Base-by-base conservation (phyloP, 495 filamentous ascomycete species). In the Penicillium macrosclerotiorum region DNA sequence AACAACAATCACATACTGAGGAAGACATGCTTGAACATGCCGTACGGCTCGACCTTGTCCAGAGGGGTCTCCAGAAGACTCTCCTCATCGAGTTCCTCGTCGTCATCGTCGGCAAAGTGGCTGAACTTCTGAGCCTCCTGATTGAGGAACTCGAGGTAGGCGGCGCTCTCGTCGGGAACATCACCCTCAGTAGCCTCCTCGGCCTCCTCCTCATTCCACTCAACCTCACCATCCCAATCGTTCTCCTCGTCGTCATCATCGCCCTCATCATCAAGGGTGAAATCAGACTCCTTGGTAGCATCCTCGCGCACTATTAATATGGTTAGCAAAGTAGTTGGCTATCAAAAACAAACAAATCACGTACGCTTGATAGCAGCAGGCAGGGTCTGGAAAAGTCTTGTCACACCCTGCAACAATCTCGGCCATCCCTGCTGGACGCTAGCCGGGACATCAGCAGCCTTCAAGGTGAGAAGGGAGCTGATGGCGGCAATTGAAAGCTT, bases 341-440 rank as follows among this genome's bases (percentile, higher is more conserved):
- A n/a, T n/a, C n/a, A n/a, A n/a, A n/a, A n/a, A n/a, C n/a, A n/a
- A n/a, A n/a, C n/a, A 27, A 24, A 31, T 35, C 18, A 69, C 83
- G 59, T 73, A 89, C 85, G 86, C 63, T 89, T 88, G 57, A 94
- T 70, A 13, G 93, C 93, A 30, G 84, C 77, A 26, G 93, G 93
- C 47, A 97, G 71, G 4, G 90, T 89, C 61, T 90, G 86, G 81
- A 98, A 98, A 13, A 98, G 78, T 37, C 84, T 74, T 25, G 92
- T 90, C 39, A 95, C 87, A 34, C 94, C 93, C 68, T 90, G 86
- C 56, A 97, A 76, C 40, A 98, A 72, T 54, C 93, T 81, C n/a
- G 93, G 92, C 93, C 93, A 98, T 9, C 94, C 94, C 54, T 91
- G 88, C 56, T 95, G 89, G 32, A 98, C 86, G 59, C 89, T 96